Evolutionary conservation across 106 monocot species (phyloP).

Genomic region (Apostasia shenzhenica): DNA sequence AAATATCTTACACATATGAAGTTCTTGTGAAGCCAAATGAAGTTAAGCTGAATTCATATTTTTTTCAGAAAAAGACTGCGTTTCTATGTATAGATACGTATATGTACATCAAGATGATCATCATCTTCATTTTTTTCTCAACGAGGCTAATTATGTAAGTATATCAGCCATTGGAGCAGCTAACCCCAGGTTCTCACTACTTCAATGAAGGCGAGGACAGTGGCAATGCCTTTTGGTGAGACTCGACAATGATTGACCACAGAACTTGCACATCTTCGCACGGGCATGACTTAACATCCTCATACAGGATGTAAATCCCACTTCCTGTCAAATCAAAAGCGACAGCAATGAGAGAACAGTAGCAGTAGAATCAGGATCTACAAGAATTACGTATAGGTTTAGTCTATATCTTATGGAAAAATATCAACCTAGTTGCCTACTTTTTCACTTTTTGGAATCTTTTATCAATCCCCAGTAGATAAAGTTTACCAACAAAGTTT

Average conservation of each 20-base stretch:
- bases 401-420: too few species aligned
- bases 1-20: not conserved
- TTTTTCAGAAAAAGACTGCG: not conserved
- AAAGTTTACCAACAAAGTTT: too few species aligned
- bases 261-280: constrained; percentile 77
- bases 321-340: constrained; percentile 20
- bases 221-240: constrained; percentile 3
- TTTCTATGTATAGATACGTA: not conserved
- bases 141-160: not conserved
- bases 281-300: constrained; percentile 79
- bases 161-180: not conserved
- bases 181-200: not conserved
- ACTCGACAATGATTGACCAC: constrained; percentile 67
- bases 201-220: constrained; percentile 8
- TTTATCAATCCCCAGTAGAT: too few species aligned
- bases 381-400: too few species aligned
- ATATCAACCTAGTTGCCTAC: too few species aligned
- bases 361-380: too few species aligned
- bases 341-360: not conserved
- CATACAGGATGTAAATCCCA: constrained; percentile 68
- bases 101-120: constrained; percentile 3
- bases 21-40: not conserved
- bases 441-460: too few species aligned
- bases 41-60: not conserved
- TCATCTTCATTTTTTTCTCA: not conserved